Base-by-base conservation (phyloP, 345 rosid species). In the Moricandia arvensis region DNA sequence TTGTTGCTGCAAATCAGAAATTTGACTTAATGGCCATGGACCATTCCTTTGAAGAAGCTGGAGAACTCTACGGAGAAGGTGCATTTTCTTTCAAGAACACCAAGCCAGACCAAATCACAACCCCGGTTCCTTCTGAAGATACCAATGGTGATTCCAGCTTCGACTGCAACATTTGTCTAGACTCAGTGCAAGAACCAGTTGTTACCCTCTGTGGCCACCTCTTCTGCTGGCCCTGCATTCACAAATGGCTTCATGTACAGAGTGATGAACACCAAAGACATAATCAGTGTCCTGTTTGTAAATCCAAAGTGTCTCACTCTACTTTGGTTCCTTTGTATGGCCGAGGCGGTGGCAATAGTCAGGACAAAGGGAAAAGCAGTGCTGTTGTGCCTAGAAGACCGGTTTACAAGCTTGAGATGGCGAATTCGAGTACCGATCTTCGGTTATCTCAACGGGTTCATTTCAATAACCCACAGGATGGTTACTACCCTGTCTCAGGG, bases 211-310 rank as follows among this genome's bases (percentile, higher is more conserved):
- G 97, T 0, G 99, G 99, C 60, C 99, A 95, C 72, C 90, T 95
- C 64, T 95, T 82, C 75, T 95, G 99, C 73, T 95, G 97, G 97
- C 97, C 97, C 8, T 95, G 99, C 67, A 87, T 92, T 34, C 90
- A 95, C 88, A 88, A 80, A 75, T 94, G 98, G 98, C 93, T 91
- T 69, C 73, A 89, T 82, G 76, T 79, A 26, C 87, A 80, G 43
- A 75, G 69, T 59, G 80, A 76, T 8, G 72, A 79, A 17, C 83
- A 81, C 54, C 68, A 76, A 62, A 75, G 80, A 34, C 89, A 80
- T 55, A 85, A 74, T 45, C 87, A 85, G n/a, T 95, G 99, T 65
- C 99, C 99, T 17, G 98, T 92, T 51, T 95, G 99, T 85, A 92
- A 88, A 83, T 80, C 98, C 1, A 86, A 88, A 67, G 80, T 95